Percentiles rank a stretch among this genome's conserved stretches.
These are phyloP conservation scores for Apiospora malaysiana DNA, from an alignment of 2,329 filamentous ascomycete species.

Conservation along the genomic window DNA sequence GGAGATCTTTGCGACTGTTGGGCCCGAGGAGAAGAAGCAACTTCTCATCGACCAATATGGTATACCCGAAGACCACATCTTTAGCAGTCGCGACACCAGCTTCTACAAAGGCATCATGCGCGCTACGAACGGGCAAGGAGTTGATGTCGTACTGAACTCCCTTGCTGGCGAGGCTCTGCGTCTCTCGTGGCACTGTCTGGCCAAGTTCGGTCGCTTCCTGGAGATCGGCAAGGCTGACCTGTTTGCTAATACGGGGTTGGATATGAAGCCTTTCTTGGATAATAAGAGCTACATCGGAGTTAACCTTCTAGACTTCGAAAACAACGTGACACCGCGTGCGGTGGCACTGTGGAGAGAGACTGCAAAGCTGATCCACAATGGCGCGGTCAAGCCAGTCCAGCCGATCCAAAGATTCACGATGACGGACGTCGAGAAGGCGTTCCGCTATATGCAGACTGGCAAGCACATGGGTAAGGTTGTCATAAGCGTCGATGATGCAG, in stretches of 20 bases:
- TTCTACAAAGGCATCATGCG: slow-evolving; percentile 41
- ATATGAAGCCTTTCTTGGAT: slow-evolving; percentile 24
- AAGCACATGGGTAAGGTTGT: slow-evolving; percentile 45
- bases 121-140: slow-evolving; percentile 37
- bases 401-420: slow-evolving; percentile 42
- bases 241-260: slow-evolving; percentile 21
- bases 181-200: slow-evolving; percentile 18
- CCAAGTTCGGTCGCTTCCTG: slow-evolving; percentile 22
- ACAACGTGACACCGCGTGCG: not conserved
- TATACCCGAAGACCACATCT: slow-evolving; percentile 43
- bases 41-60: slow-evolving; percentile 40
- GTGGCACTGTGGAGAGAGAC: slow-evolving; percentile 42
- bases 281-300: not conserved
- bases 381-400: slow-evolving; percentile 39
- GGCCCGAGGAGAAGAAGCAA: slow-evolving; percentile 40
- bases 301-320: not conserved
- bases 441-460: slow-evolving; percentile 50
- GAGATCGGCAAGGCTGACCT: slow-evolving; percentile 24
- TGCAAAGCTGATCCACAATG: slow-evolving; percentile 51
- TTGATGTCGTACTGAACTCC: slow-evolving; percentile 53
- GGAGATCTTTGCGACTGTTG: slow-evolving; percentile 49
- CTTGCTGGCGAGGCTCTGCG: not conserved
- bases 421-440: slow-evolving; percentile 45
- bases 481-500: not conserved
- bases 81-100: slow-evolving; percentile 42